A percentile compares a stretch with the other conserved stretches of the same genome.
These are phyloP conservation scores for Leucocoprinus leucothites DNA, from an alignment of 768 basidiomycete species.

Conservation along the genomic window DNA sequence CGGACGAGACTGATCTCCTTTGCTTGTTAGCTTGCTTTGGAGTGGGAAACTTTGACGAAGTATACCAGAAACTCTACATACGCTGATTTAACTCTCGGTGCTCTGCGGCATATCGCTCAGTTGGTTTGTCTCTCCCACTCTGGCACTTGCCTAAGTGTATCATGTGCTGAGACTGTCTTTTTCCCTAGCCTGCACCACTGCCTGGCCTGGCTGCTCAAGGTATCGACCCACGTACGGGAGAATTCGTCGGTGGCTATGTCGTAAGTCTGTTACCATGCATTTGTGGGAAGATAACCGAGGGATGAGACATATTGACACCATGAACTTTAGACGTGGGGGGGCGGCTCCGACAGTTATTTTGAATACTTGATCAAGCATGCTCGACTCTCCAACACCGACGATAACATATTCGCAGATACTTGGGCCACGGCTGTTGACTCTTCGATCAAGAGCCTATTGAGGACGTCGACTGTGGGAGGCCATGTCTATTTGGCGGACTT, in stretches of 20 bases:
- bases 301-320: too few relatives aligned
- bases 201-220: constrained; percentile 55
- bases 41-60: constrained; percentile 53
- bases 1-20: too few relatives aligned
- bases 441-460: constrained; percentile 56
- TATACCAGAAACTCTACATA: constrained; percentile 64
- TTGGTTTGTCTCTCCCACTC: constrained; percentile 22
- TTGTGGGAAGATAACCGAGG: too few relatives aligned
- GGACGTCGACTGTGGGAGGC: too few relatives aligned
- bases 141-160: constrained; percentile 35
- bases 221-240: constrained; percentile 52
- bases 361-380: constrained; percentile 77
- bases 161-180: constrained; percentile 12
- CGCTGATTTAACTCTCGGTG: constrained; percentile 43
- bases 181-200: neutral
- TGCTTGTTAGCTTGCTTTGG: constrained; percentile 43
- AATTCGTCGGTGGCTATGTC: constrained; percentile 51
- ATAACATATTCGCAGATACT: constrained; percentile 59
- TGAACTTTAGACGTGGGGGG: constrained; percentile 60
- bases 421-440: constrained; percentile 73
- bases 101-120: constrained; percentile 51
- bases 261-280: constrained; percentile 24
- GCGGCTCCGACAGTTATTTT: constrained; percentile 72
- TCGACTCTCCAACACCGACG: constrained; percentile 62
- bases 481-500: constrained; percentile 29